Base-by-base conservation (phyloP, 495 filamentous ascomycete species). In the Aspergillus cavernicola region DNA sequence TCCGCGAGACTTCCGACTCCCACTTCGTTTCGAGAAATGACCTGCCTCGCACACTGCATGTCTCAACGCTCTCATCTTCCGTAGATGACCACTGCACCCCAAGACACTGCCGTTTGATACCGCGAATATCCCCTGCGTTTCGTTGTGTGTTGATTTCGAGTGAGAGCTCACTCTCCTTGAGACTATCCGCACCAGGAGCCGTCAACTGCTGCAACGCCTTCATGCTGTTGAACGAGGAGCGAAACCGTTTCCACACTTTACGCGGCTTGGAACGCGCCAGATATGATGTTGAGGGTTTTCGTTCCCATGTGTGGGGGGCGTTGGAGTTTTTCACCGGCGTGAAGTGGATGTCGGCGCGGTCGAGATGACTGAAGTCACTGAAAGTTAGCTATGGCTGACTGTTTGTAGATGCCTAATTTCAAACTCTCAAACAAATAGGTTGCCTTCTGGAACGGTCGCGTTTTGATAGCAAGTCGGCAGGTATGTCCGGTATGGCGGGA, bases 211-310 rank as follows among this genome's bases (percentile, higher is more conserved):
- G 62, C 49, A 72, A 56, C 24, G 61, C 46, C 48, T 67, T 66
- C 68, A 74, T 74, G 39, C 64, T 69, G 56, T 67, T 65, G 45
- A 75, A 74, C 6, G 70, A 71, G 4, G 67, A 57, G 15, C 65
- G 66, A 54, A 72, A 70, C 38, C 78, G 72, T 55, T 81, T 81
- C 78, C 78, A 81, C 40, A 81, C 57, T 43, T 79, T 80, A 28
- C 70, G 72, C 5, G 75, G 66, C 42, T 71, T 72, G 22, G 68
- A 61, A 18, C 67, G 73, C 22, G 66, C 54, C 40, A 65, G 58
- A 45, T 74, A 78, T 51, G 73, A 78, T 55, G 64, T 85, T 65
- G 71, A 80, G 60, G 77, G 82, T 72, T 66, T 79, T 71, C 66
- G 73, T 69, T 70, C 84, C 80, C 66, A 75, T 68, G 70, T 65